Evolutionary conservation across 805 yeast species (phyloP).

Genomic region (Osmozyma mogii): DNA sequence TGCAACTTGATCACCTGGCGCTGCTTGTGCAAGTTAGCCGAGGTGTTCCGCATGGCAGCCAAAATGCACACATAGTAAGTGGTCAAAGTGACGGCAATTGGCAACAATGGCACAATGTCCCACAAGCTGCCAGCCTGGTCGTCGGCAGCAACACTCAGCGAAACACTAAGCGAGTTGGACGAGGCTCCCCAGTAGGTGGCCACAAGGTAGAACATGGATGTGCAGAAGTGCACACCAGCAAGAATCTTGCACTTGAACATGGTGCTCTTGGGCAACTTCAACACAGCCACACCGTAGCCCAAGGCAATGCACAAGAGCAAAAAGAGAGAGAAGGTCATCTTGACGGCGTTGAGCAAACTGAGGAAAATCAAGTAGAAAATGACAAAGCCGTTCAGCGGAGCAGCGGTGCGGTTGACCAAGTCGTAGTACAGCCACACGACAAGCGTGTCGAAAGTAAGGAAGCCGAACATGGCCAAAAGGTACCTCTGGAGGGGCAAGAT

Average conservation of each 20-base stretch:
- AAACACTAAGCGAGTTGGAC: conserved; percentile 16
- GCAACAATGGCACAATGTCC: conserved; percentile 57
- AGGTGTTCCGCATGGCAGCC: conserved; percentile 66
- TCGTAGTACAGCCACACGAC: conserved; percentile 91
- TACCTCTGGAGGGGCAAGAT: conserved; percentile 86
- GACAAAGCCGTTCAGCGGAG: conserved; percentile 48
- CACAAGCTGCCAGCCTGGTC: conserved; percentile 42
- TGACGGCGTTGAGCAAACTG: conserved; percentile 70
- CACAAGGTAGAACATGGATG: conserved; percentile 28
- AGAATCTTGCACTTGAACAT: conserved; percentile 55
- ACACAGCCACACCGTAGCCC: conserved; percentile 92
- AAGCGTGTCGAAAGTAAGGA: conserved; percentile 76
- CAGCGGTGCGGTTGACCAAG: conserved; percentile 53
- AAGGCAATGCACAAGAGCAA: conserved; percentile 74
- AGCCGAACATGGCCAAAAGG: conserved; percentile 75
- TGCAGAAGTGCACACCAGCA: conserved; percentile 30
- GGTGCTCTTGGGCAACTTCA: conserved; percentile 64
- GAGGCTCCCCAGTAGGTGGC: conserved; percentile 26
- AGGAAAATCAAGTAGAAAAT: conserved; percentile 65
- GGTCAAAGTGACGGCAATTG: conserved; percentile 62
- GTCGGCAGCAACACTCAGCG: conserved; percentile 47
- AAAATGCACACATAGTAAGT: conserved; percentile 70
- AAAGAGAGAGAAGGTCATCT: conserved; percentile 83
- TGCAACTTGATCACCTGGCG: conserved; percentile 86
- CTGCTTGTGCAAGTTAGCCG: conserved; percentile 66